Conservation (phyloP, 2,329 filamentous ascomycete genomes). For the Domatiomyces globalis region DNA sequence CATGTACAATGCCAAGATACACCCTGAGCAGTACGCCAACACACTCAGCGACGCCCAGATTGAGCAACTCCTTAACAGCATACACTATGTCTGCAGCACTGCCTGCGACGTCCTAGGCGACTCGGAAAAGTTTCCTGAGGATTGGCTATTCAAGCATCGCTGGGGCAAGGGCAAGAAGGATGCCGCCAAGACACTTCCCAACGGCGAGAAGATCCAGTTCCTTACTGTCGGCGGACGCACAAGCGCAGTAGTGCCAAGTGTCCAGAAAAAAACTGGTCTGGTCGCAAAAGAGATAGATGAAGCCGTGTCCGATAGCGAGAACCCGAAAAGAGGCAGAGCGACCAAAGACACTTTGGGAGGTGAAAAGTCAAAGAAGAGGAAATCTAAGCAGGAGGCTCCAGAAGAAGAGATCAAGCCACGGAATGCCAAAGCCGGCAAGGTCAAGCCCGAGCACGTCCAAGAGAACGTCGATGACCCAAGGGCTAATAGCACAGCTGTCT, state of each 20-base stretch:
- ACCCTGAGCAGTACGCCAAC: slow-evolving; percentile 87
- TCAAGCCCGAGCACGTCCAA: slow-evolving; percentile 20
- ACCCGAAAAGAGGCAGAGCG: slow-evolving; percentile 3
- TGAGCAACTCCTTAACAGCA: slow-evolving; percentile 53
- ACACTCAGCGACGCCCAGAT: slow-evolving; percentile 62
- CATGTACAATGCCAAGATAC: slow-evolving; percentile 72
- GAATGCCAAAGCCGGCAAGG: slow-evolving; percentile 12
- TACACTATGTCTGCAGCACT: slow-evolving; percentile 65
- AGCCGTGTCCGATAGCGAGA: slow-evolving; percentile 14
- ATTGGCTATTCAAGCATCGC: slow-evolving; percentile 78
- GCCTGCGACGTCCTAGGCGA: slow-evolving; percentile 69
- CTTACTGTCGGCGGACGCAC: slow-evolving; percentile 83
- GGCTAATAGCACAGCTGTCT: not conserved
- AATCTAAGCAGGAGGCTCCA: slow-evolving; percentile 21
- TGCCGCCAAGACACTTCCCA: slow-evolving; percentile 54
- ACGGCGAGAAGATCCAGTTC: slow-evolving; percentile 70
- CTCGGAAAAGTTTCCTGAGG: slow-evolving; percentile 65
- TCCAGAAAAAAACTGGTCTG: slow-evolving; percentile 68
- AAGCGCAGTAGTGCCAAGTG: slow-evolving; percentile 68
- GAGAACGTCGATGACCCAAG: slow-evolving; percentile 1
- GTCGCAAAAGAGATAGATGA: slow-evolving; percentile 40
- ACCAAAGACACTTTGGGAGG: slow-evolving; percentile 4
- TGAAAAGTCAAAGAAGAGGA: slow-evolving; percentile 23
- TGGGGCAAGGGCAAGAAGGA: slow-evolving; percentile 82
- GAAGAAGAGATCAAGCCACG: slow-evolving; percentile 11